Percentiles rank a stretch among this genome's conserved stretches.
phyloP scores from a whole-genome alignment of 2,329 filamentous ascomycete genomes.

The Phialocephala sp. region DNA sequence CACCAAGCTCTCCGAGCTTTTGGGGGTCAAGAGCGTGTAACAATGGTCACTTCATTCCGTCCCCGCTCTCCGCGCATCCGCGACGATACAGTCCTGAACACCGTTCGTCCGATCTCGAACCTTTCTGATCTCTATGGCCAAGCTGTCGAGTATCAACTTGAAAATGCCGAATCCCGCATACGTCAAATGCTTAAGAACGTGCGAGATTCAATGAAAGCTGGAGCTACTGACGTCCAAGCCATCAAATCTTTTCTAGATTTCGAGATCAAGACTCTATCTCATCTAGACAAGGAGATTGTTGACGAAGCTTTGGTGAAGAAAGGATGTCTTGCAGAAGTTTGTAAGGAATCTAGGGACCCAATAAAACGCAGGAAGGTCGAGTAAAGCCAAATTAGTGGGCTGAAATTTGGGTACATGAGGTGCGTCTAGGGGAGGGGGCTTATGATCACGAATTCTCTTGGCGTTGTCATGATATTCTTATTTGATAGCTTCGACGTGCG shows the following conservation, averaged over 20 bases:
- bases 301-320: slow-evolving; percentile 40
- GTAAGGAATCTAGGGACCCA: slow-evolving; percentile 30
- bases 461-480: slow-evolving; percentile 15
- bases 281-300: slow-evolving; percentile 44
- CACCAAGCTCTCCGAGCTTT: slow-evolving; percentile 50
- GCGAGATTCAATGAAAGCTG: slow-evolving; percentile 44
- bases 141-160: slow-evolving; percentile 47
- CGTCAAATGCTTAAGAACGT: slow-evolving; percentile 44
- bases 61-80: slow-evolving; percentile 47
- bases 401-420: neutral
- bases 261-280: slow-evolving; percentile 41
- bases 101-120: slow-evolving; percentile 46
- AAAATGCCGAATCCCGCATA: slow-evolving; percentile 46
- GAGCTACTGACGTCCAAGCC: slow-evolving; percentile 42
- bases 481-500: neutral
- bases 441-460: slow-evolving; percentile 24
- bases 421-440: neutral
- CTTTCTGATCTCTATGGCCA: slow-evolving; percentile 47
- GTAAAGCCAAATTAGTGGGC: slow-evolving; percentile 14
- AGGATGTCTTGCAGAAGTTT: slow-evolving; percentile 39
- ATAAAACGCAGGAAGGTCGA: slow-evolving; percentile 33
- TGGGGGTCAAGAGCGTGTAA: slow-evolving; percentile 51
- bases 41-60: slow-evolving; percentile 53
- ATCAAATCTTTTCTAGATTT: slow-evolving; percentile 47
- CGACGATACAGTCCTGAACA: slow-evolving; percentile 49